phyloP scores from a whole-genome alignment of 495 filamentous ascomycete genomes.

The Penicillium fimorum region DNA sequence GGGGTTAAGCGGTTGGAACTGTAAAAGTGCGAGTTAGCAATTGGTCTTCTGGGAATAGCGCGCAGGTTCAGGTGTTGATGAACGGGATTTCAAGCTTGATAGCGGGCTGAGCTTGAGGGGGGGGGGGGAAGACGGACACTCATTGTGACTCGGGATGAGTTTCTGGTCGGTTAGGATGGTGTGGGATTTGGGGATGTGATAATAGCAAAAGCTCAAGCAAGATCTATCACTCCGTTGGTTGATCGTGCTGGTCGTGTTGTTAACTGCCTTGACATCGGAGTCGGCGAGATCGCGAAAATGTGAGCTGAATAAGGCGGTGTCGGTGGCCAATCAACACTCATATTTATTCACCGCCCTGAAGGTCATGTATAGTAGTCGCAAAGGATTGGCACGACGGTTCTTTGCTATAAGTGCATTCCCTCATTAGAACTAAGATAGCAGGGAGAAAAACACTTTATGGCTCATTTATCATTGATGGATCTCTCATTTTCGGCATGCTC shows the following conservation, averaged over 20 bases:
- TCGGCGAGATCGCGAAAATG: conserved; percentile 36
- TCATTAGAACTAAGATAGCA: neutral
- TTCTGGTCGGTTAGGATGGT: neutral
- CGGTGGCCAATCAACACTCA: neutral
- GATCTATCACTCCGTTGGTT: conserved; percentile 12
- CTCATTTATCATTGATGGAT: neutral
- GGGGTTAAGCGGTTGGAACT: conserved; percentile 87
- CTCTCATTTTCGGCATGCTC: neutral
- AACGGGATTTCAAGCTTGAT: conserved; percentile 16
- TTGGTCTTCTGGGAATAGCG: neutral
- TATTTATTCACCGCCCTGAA: neutral
- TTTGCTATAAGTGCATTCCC: neutral
- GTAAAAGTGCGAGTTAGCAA: conserved; percentile 17
- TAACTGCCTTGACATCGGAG: conserved; percentile 16
- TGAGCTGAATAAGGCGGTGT: conserved; percentile 30
- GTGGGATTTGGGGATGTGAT: neutral
- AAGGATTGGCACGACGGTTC: neutral
- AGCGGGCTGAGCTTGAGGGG: conserved; percentile 6
- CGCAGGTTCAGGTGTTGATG: neutral
- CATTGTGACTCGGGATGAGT: conserved; percentile 28
- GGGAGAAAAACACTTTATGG: neutral
- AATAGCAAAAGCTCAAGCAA: conserved; percentile 11
- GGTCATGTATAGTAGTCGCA: neutral
- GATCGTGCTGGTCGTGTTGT: conserved; percentile 22
- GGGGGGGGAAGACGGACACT: conserved; percentile 34